Evolutionary conservation across 192 early-diverging fungal species (phyloP).

Genomic region (Linnemannia elongata): DNA sequence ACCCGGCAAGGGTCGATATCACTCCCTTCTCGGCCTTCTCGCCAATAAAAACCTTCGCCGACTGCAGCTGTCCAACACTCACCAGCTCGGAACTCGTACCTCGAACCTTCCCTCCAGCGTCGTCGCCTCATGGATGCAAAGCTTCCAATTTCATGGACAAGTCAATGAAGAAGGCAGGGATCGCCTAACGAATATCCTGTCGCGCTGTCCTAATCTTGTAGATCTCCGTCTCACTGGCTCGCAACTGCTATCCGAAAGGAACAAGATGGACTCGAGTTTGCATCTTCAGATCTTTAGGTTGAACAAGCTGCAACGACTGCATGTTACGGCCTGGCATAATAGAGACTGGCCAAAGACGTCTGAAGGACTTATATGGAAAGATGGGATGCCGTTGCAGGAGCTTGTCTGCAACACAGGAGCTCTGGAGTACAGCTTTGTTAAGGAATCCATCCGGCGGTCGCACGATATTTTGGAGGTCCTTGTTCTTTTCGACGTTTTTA

Average conservation of each 20-base stretch:
- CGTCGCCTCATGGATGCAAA: no score
- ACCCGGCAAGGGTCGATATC: conserved; percentile 18
- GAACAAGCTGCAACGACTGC: not conserved
- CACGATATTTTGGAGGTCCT: not conserved
- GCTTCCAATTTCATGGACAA: no score
- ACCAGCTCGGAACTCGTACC: no score
- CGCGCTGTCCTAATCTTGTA: no score
- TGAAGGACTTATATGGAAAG: not conserved
- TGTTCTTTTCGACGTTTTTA: not conserved
- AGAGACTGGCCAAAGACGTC: not conserved
- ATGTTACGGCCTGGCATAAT: not conserved
- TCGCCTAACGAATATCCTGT: no score
- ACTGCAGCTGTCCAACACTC: no score
- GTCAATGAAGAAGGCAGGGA: no score
- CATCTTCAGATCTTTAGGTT: not conserved
- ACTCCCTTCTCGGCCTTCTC: conserved; percentile 3
- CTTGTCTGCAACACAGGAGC: not conserved
- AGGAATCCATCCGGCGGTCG: not conserved
- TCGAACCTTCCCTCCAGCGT: no score
- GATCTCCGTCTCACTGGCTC: no score
- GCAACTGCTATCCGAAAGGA: no score
- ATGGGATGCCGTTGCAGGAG: not conserved
- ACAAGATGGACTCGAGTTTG: no score
- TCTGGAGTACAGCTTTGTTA: not conserved
- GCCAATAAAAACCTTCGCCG: not conserved